phyloP scores from a whole-genome alignment of 805 yeast genomes.

The Pichia kluyveri region DNA sequence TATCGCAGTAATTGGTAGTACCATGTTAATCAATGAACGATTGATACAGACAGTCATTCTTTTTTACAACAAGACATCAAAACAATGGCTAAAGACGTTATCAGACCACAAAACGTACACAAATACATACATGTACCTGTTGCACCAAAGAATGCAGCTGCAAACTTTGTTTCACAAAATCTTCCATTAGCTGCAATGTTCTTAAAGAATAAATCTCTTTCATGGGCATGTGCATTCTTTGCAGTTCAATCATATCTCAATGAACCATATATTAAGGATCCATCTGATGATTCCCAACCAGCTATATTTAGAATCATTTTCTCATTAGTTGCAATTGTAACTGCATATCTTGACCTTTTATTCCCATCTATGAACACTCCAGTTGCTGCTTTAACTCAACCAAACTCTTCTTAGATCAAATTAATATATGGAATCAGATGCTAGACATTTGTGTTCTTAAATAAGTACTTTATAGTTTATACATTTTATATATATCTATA shows the following conservation, averaged over 20 bases:
- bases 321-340: slow-evolving; percentile 36
- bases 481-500: too few species aligned
- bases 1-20: too few species aligned
- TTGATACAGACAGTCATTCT: background rate
- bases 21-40: too few species aligned
- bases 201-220: slow-evolving; percentile 43
- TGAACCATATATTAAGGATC: slow-evolving; percentile 24
- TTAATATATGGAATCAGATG: too few species aligned
- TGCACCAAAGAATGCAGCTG: slow-evolving; percentile 35
- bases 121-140: slow-evolving; percentile 40
- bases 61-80: too few species aligned
- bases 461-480: too few species aligned
- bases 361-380: slow-evolving; percentile 33
- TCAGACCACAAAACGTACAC: slow-evolving; percentile 22
- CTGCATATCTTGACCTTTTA: slow-evolving; percentile 43
- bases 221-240: slow-evolving; percentile 47
- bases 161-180: slow-evolving; percentile 40
- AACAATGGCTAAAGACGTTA: slow-evolving; percentile 22
- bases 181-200: slow-evolving; percentile 61
- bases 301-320: slow-evolving; percentile 38
- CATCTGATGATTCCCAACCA: slow-evolving; percentile 31
- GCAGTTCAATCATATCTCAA: slow-evolving; percentile 42
- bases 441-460: too few species aligned
- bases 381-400: background rate
- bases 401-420: background rate